These are phyloP conservation scores for Eucalyptus viminalis DNA, from an alignment of 345 rosid genomes.

Conservation along the genomic window DNA sequence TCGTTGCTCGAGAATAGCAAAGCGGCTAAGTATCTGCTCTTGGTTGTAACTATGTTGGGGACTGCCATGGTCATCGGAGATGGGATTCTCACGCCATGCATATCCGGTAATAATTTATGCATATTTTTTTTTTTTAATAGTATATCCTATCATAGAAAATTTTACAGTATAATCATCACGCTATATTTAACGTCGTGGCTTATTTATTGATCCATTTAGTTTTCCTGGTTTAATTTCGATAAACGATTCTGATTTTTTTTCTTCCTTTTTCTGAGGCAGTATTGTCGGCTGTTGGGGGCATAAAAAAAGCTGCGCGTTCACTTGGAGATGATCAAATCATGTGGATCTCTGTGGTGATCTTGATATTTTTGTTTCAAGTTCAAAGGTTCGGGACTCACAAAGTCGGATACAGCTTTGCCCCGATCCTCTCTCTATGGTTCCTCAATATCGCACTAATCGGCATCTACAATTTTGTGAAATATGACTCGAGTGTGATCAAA, in stretches of 20 bases:
- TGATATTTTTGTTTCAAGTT: conserved; percentile 5
- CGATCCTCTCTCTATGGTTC: conserved; percentile 10
- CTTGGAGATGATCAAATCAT: neutral
- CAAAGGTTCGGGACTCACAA: conserved; percentile 18
- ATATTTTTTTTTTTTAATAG: neutral
- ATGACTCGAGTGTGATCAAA: conserved; percentile 6
- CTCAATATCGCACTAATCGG: neutral
- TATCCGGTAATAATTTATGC: conserved; percentile 2
- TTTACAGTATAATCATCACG: neutral
- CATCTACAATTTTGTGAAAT: conserved; percentile 6
- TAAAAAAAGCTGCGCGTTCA: neutral
- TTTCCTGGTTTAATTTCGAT: neutral
- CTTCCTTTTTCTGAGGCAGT: neutral
- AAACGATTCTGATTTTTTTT: neutral
- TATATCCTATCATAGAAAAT: neutral
- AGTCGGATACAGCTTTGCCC: conserved; percentile 18
- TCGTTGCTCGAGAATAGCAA: conserved; percentile 4
- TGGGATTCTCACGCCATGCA: conserved; percentile 20
- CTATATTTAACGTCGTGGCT: neutral
- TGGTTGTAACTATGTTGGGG: conserved; percentile 7
- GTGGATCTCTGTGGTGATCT: conserved; percentile 21
- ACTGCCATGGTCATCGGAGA: conserved; percentile 33
- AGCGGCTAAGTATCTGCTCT: conserved; percentile 2
- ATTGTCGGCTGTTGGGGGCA: conserved; percentile 14
- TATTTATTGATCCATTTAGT: neutral